phyloP scores from a whole-genome alignment of 2,329 filamentous ascomycete species.

The Fusarium denticulatum region DNA sequence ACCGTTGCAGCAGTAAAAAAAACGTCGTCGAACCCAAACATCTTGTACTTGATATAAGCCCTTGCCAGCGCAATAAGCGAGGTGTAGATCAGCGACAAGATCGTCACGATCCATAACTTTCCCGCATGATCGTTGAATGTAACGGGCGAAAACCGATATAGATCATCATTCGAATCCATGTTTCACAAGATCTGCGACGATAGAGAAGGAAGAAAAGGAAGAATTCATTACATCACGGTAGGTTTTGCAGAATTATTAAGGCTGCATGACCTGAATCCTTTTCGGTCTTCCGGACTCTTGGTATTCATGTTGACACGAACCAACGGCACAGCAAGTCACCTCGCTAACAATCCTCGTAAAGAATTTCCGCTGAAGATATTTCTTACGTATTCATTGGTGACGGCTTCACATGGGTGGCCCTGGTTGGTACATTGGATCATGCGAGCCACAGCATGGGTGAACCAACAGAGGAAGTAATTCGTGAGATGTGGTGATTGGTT shows the following conservation, averaged over 20 bases:
- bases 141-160: constrained; percentile 24
- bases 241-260: not conserved
- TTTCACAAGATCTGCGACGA: not conserved
- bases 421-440: not conserved
- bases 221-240: not conserved
- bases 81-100: constrained; percentile 36
- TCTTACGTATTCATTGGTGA: not conserved
- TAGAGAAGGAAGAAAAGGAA: not conserved
- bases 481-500: not conserved
- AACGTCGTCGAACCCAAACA: constrained; percentile 34
- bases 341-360: not conserved
- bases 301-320: not conserved
- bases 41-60: constrained; percentile 35
- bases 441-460: not conserved
- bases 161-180: constrained; percentile 10
- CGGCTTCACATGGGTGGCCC: not conserved
- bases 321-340: not conserved
- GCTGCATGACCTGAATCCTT: not conserved
- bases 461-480: not conserved
- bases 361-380: not conserved
- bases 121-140: constrained; percentile 32
- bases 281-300: not conserved
- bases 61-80: constrained; percentile 22
- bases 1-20: constrained; percentile 26
- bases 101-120: constrained; percentile 35